Conservation (phyloP, 257 asterid species). For the Solanum chaucha region DNA sequence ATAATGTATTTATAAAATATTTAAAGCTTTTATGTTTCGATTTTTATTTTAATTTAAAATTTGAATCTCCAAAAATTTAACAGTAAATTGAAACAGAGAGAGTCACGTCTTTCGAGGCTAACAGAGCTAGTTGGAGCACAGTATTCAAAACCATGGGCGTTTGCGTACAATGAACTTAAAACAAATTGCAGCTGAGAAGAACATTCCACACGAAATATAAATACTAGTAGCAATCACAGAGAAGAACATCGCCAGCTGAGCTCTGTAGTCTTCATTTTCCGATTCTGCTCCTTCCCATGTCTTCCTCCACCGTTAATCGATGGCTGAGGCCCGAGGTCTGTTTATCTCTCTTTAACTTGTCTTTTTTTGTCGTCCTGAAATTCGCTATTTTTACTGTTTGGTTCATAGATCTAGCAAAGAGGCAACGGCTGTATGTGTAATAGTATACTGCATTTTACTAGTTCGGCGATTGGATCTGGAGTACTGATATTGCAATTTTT, state of each 20-base stretch:
- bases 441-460: not conserved
- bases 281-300: not conserved
- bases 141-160: not conserved
- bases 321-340: constrained; percentile 1
- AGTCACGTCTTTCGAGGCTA: too few relatives aligned
- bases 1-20: too few relatives aligned
- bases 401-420: not conserved
- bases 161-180: not conserved
- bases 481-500: not conserved
- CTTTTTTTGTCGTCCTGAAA: not conserved
- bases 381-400: not conserved
- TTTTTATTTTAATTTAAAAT: too few relatives aligned
- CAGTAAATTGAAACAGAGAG: not conserved
- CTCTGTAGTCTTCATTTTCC: not conserved
- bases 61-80: too few relatives aligned
- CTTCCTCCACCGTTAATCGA: not conserved
- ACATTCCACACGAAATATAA: not conserved
- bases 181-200: not conserved
- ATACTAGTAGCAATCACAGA: not conserved
- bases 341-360: not conserved
- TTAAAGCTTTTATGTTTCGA: too few relatives aligned
- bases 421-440: not conserved
- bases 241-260: not conserved
- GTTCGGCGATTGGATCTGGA: not conserved
- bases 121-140: not conserved